Conservation (phyloP, 768 basidiomycete genomes). For the Cyclocybe cylindracea region DNA sequence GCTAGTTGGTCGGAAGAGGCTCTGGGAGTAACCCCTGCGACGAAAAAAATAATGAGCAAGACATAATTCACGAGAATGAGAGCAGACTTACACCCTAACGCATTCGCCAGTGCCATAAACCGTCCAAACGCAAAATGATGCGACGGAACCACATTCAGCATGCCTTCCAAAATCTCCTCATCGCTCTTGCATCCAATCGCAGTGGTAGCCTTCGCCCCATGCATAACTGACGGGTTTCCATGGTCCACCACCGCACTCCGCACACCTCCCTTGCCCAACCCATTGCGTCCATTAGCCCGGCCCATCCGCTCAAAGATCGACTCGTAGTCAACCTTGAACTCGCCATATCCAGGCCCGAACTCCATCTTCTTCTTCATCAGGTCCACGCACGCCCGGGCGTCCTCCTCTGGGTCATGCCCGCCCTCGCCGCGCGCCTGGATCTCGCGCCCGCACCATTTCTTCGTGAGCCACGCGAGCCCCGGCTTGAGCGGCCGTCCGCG, state of each 20-base stretch:
- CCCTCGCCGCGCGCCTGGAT: conserved; percentile 86
- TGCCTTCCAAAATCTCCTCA: conserved; percentile 72
- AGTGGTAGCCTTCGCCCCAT: conserved; percentile 81
- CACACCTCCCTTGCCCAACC: conserved; percentile 41
- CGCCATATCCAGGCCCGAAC: conserved; percentile 79
- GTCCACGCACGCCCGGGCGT: conserved; percentile 87
- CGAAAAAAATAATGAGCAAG: neutral
- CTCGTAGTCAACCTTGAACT: conserved; percentile 83
- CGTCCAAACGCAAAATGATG: conserved; percentile 88
- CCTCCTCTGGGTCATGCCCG: conserved; percentile 94
- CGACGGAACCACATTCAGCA: conserved; percentile 55
- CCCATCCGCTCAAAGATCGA: conserved; percentile 86
- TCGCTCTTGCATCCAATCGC: conserved; percentile 76
- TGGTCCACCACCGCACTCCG: conserved; percentile 79
- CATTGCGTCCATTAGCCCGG: conserved; percentile 42
- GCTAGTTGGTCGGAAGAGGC: conserved; percentile 35
- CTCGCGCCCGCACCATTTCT: conserved; percentile 88
- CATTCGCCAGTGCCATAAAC: conserved; percentile 79
- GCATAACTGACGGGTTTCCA: conserved; percentile 82
- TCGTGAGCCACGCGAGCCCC: conserved; percentile 94
- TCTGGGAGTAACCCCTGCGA: conserved; percentile 65
- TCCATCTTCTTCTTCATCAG: conserved; percentile 81
- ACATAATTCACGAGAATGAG: neutral
- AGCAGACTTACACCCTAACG: conserved; percentile 70
- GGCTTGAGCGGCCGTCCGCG: conserved; percentile 93